A percentile compares a stretch with the other conserved stretches of the same genome.
phyloP scores from a whole-genome alignment of 345 rosid species.

The Stellera chamaejasme region DNA sequence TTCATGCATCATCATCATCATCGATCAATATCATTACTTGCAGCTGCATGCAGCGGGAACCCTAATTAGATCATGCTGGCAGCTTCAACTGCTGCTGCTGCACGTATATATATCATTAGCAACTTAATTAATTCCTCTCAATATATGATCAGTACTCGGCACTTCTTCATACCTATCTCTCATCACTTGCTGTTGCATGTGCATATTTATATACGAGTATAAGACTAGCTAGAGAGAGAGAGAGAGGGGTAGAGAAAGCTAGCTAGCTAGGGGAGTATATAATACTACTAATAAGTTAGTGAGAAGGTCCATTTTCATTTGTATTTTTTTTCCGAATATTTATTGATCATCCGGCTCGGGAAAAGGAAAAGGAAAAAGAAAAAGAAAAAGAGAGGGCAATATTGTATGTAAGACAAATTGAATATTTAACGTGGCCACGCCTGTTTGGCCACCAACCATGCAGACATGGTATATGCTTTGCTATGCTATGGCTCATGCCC shows the following conservation, averaged over 20 bases:
- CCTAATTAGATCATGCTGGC: slow-evolving; percentile 51
- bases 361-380: background rate
- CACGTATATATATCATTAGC: slow-evolving; percentile 5
- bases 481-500: too few species aligned
- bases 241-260: background rate
- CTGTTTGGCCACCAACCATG: slow-evolving; percentile 17
- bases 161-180: too few species aligned
- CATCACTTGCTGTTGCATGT: too few species aligned
- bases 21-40: too few species aligned
- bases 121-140: too few species aligned
- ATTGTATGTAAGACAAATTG: slow-evolving; percentile 30
- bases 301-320: background rate
- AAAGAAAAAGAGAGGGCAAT: background rate
- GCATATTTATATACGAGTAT: too few species aligned
- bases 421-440: slow-evolving; percentile 33
- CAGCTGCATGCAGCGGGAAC: background rate
- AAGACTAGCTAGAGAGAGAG: slow-evolving; percentile 1
- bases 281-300: background rate
- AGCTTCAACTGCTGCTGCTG: slow-evolving; percentile 40
- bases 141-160: too few species aligned
- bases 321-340: background rate
- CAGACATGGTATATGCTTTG: slow-evolving; percentile 13
- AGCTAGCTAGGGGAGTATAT: background rate
- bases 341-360: too few species aligned
- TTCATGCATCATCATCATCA: too few species aligned